Evolutionary conservation across 148 eudicot genomes (phyloP).

Genomic region (Cornus suecica): DNA sequence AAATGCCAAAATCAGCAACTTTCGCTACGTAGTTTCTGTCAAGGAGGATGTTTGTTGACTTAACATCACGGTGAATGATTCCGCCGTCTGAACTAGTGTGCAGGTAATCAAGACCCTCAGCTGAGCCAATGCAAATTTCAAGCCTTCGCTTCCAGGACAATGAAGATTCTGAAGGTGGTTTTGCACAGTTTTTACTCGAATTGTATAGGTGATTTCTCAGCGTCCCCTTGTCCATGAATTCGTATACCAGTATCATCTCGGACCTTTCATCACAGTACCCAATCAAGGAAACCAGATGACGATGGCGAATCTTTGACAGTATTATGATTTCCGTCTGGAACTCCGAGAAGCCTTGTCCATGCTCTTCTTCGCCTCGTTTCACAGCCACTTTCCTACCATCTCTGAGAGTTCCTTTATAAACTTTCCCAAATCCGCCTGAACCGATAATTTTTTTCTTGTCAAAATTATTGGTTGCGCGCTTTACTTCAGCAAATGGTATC

Average conservation of each 20-base stretch:
- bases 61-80: constrained; percentile 64
- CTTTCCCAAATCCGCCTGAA: constrained; percentile 60
- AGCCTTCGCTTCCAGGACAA: constrained; percentile 50
- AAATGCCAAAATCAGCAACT: constrained; percentile 59
- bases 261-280: constrained; percentile 47
- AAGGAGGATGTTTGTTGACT: constrained; percentile 58
- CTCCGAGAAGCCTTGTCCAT: constrained; percentile 47
- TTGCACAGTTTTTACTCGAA: not conserved
- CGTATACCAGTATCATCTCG: constrained; percentile 61
- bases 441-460: constrained; percentile 34
- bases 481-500: constrained; percentile 33
- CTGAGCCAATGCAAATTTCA: constrained; percentile 51
- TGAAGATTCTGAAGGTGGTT: not conserved
- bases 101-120: constrained; percentile 49
- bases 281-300: constrained; percentile 49
- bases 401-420: constrained; percentile 37
- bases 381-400: constrained; percentile 46
- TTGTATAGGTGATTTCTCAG: constrained; percentile 42
- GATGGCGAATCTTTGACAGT: constrained; percentile 48
- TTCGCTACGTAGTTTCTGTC: constrained; percentile 50
- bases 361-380: constrained; percentile 41
- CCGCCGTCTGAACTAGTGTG: constrained; percentile 41
- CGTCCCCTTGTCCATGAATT: constrained; percentile 59
- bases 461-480: constrained; percentile 40
- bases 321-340: constrained; percentile 53